A percentile compares a stretch with the other conserved stretches of the same genome.
phyloP scores from a whole-genome alignment of 148 eudicot species.

The Rhododendron williamsianum region DNA sequence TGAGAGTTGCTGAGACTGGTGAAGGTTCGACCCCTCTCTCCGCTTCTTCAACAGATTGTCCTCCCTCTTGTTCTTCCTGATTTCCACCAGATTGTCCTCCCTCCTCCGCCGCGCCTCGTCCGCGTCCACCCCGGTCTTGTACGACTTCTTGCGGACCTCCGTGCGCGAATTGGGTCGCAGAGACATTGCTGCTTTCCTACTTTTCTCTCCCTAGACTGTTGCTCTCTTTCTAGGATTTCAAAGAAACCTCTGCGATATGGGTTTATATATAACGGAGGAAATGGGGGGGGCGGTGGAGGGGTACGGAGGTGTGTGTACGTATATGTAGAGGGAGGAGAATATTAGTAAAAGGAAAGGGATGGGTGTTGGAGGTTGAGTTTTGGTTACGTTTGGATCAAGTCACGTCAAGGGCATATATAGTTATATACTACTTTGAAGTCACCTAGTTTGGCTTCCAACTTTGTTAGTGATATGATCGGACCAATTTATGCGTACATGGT shows the following conservation, averaged over 20 bases:
- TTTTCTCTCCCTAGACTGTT: not conserved
- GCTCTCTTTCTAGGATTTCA: not conserved
- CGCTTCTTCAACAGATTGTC: constrained; percentile 82
- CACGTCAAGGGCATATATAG: not conserved
- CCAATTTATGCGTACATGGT: too few species aligned
- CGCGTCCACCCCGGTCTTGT: constrained; percentile 82
- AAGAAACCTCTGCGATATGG: not conserved
- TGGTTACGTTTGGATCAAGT: not conserved
- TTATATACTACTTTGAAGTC: not conserved
- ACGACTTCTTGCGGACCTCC: constrained; percentile 73
- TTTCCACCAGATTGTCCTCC: constrained; percentile 87
- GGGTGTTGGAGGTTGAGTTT: not conserved
- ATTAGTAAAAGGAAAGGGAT: not conserved
- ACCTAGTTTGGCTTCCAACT: not conserved
- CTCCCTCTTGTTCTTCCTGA: constrained; percentile 84
- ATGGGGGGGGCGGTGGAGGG: not conserved
- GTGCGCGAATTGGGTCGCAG: constrained; percentile 62
- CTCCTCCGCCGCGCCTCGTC: constrained; percentile 86
- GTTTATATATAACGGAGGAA: not conserved
- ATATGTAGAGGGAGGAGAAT: not conserved
- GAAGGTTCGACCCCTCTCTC: constrained; percentile 43
- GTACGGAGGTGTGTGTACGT: not conserved
- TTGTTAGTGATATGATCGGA: too few species aligned
- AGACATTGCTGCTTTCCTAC: constrained; percentile 39
- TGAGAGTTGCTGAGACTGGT: constrained; percentile 39